These are phyloP conservation scores for Solanum okadae DNA, from an alignment of 257 asterid genomes.

Conservation along the genomic window DNA sequence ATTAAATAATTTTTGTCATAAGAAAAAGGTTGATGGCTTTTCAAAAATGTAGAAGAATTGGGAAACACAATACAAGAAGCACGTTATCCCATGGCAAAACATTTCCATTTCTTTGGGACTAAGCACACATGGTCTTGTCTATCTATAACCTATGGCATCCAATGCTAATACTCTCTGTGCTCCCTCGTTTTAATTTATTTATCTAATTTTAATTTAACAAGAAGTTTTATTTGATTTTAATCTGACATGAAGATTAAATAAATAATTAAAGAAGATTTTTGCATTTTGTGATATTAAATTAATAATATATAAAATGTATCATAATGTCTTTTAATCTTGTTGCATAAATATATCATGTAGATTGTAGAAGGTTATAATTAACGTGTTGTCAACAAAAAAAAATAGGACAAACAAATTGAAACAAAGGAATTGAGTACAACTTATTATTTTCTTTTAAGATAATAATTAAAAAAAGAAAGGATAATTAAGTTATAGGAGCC, in stretches of 20 bases:
- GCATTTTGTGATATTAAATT: too few species aligned
- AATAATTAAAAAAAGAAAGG: background rate
- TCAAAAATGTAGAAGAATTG: background rate
- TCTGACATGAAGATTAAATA: too few species aligned
- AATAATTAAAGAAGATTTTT: too few species aligned
- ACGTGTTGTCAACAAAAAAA: background rate
- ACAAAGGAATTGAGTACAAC: background rate
- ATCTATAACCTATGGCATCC: conserved; percentile 38
- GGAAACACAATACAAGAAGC: conserved; percentile 27
- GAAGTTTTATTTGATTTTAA: background rate
- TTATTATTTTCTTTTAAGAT: background rate
- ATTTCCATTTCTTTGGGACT: conserved; percentile 44
- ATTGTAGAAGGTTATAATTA: background rate
- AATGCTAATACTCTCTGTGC: conserved; percentile 10
- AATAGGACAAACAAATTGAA: background rate
- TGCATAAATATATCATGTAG: background rate
- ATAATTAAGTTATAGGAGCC: background rate
- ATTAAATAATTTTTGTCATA: background rate
- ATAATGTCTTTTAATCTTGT: background rate
- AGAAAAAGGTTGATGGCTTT: background rate
- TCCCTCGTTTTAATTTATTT: background rate
- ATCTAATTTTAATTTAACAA: fast-evolving
- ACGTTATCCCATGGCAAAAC: conserved; percentile 40
- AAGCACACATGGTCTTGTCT: conserved; percentile 57
- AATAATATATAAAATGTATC: too few species aligned